These are phyloP conservation scores for Petunia secreta DNA, from an alignment of 257 asterid species.

Conservation along the genomic window DNA sequence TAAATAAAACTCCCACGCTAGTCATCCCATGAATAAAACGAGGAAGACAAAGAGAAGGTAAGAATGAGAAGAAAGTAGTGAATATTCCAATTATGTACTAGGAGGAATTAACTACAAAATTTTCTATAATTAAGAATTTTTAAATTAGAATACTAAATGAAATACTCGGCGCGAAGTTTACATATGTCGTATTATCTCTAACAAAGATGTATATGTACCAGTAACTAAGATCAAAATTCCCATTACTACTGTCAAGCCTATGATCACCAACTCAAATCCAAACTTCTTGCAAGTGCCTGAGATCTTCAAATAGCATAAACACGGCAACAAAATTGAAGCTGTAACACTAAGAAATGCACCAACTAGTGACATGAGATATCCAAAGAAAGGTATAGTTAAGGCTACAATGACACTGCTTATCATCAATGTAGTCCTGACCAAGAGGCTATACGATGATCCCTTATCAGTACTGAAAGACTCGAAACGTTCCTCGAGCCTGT, in stretches of 20 bases:
- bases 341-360: constrained; percentile 79
- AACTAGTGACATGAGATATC: constrained; percentile 72
- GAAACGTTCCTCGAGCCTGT: constrained; percentile 50
- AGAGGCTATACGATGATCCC: constrained; percentile 31
- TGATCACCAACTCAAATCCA: constrained; percentile 40
- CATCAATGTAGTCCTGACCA: constrained; percentile 54
- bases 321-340: constrained; percentile 68
- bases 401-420: constrained; percentile 70
- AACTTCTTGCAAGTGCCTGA: constrained; percentile 49
- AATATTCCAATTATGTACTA: too few species aligned
- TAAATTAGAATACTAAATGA: background rate
- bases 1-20: too few species aligned
- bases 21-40: too few species aligned
- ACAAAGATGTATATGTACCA: constrained; percentile 70
- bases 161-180: background rate
- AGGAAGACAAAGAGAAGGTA: too few species aligned
- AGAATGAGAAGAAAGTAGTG: too few species aligned
- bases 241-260: constrained; percentile 50
- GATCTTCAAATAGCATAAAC: constrained; percentile 81
- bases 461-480: constrained; percentile 30
- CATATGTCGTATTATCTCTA: constrained; percentile 51
- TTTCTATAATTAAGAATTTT: too few species aligned
- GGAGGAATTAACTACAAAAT: too few species aligned
- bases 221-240: constrained; percentile 56
- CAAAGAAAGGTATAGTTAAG: constrained; percentile 70